Conservation (phyloP, 2,329 filamentous ascomycete species). For the Fusarium sp. region DNA sequence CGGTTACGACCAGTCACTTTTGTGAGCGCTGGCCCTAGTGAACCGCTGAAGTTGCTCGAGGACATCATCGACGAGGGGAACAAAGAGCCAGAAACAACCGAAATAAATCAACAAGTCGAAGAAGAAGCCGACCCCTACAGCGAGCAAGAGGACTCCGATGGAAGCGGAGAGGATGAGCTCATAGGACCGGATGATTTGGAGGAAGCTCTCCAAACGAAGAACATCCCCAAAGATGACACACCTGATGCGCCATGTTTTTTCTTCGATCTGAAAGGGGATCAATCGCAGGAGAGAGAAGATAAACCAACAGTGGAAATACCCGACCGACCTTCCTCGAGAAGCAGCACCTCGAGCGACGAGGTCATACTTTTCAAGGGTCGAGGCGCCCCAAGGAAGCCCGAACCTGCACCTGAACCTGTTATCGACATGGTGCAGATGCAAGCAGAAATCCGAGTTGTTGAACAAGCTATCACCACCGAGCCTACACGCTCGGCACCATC, state of each 20-base stretch:
- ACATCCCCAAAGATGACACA: constrained; percentile 1
- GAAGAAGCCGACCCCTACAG: background rate
- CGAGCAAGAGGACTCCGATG: constrained; percentile 5
- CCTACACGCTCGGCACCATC: constrained; percentile 4
- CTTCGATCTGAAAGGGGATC: constrained; percentile 53
- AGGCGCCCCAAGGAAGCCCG: constrained; percentile 47
- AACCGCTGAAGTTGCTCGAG: constrained; percentile 60
- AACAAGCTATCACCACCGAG: constrained; percentile 35
- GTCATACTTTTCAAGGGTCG: constrained; percentile 75
- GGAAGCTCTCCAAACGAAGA: constrained; percentile 22
- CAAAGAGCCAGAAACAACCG: background rate
- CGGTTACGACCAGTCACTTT: constrained; percentile 64
- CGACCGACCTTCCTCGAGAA: constrained; percentile 37
- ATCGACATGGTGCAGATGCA: constrained; percentile 48
- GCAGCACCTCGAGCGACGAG: constrained; percentile 69
- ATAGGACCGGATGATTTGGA: constrained; percentile 43
- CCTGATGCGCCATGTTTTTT: constrained; percentile 48
- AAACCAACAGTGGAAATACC: constrained; percentile 19
- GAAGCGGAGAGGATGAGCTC: constrained; percentile 4
- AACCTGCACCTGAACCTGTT: constrained; percentile 13
- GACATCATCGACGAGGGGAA: constrained; percentile 34
- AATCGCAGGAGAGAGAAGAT: background rate
- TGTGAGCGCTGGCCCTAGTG: constrained; percentile 63
- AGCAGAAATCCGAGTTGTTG: constrained; percentile 50
- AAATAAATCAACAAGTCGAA: background rate